Evolutionary conservation across 352 stramenopile genomes (phyloP).

Genomic region (Phytophthora pluvialis): DNA sequence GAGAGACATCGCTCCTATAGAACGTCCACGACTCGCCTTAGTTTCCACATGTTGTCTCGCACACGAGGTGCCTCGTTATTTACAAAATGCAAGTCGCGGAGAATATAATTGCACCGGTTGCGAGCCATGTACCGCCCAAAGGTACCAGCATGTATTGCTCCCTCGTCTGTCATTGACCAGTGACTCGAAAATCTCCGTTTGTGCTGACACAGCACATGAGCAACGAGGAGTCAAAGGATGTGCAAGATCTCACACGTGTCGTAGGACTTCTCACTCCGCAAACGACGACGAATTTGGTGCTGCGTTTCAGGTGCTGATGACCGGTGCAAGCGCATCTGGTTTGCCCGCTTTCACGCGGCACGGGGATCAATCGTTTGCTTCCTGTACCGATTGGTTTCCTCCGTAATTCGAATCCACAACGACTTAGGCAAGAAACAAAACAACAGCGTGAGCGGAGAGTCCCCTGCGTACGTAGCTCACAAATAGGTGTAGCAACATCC

Average conservation of each 20-base stretch:
- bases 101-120: slow-evolving; percentile 27
- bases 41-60: slow-evolving; percentile 32
- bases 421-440: slow-evolving; percentile 32
- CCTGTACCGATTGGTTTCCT: slow-evolving; percentile 32
- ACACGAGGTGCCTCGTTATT: slow-evolving; percentile 5
- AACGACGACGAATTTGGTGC: background rate
- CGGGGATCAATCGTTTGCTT: slow-evolving; percentile 3
- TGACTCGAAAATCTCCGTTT: slow-evolving; percentile 19
- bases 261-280: background rate
- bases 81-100: slow-evolving; percentile 29
- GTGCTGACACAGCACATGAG: slow-evolving; percentile 24
- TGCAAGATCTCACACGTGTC: slow-evolving; percentile 16
- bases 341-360: background rate
- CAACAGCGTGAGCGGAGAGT: slow-evolving; percentile 24
- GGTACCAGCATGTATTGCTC: slow-evolving; percentile 13
- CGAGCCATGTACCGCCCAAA: slow-evolving; percentile 31
- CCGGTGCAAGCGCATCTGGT: background rate
- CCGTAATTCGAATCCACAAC: slow-evolving; percentile 20
- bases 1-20: slow-evolving; percentile 14
- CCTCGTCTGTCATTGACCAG: slow-evolving; percentile 28
- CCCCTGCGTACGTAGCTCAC: background rate
- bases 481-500: background rate
- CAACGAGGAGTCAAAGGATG: slow-evolving; percentile 31
- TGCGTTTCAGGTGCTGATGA: slow-evolving; percentile 3
- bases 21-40: slow-evolving; percentile 11